These are phyloP conservation scores for Daucus carota DNA, from an alignment of 129 eudicot genomes.

Conservation along the genomic window DH1_v3.0 NC_030387.2:40722001-40722500, in stretches of 20 bases:
- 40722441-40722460: no score
- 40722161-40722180: not conserved
- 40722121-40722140: not conserved
- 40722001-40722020: not conserved
- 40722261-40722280: not conserved
- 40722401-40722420: not conserved
- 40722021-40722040: conserved; percentile 8
- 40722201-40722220: not conserved
- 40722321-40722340: not conserved
- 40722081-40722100: not conserved
- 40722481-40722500: not conserved
- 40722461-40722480: no score
- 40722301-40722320: not conserved
- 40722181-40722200: not conserved
- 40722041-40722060: not conserved
- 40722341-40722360: not conserved
- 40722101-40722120: not conserved
- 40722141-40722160: not conserved
- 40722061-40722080: not conserved
- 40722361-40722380: not conserved
- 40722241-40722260: not conserved
- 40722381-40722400: not conserved
- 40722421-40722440: not conserved
- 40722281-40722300: not conserved
- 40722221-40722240: not conserved